These are phyloP conservation scores for Hibiscus mutabilis DNA, from an alignment of 345 rosid species.

Conservation along the genomic window DNA sequence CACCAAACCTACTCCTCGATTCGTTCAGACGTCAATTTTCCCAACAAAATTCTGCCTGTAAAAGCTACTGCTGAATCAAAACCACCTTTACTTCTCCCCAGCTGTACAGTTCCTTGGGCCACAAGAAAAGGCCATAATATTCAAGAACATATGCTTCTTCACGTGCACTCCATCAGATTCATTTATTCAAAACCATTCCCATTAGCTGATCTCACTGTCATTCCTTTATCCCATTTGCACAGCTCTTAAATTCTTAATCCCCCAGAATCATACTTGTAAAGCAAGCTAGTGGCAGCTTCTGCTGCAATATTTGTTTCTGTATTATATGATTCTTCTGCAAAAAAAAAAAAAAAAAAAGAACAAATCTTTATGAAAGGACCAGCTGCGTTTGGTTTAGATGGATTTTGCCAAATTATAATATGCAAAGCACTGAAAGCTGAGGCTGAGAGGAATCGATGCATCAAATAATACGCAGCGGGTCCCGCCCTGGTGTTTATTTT, in stretches of 20 bases:
- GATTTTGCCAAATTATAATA: background rate
- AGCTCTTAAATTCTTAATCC: conserved; percentile 4
- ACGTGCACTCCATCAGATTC: conserved; percentile 6
- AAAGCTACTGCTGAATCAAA: conserved; percentile 1
- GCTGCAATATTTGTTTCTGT: background rate
- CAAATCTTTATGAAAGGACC: background rate
- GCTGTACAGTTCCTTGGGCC: conserved; percentile 5
- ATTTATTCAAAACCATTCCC: background rate
- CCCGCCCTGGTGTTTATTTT: background rate
- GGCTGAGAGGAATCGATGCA: background rate
- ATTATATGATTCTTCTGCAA: background rate
- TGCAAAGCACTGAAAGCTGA: background rate
- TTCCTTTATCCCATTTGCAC: conserved; percentile 20
- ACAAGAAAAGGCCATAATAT: background rate
- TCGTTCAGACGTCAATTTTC: background rate
- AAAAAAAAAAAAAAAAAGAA: background rate
- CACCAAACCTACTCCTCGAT: background rate
- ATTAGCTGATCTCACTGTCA: conserved; percentile 15
- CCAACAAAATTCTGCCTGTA: background rate
- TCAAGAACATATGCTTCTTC: conserved; percentile 15
- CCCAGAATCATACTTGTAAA: background rate
- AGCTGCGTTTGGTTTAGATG: too few relatives aligned
- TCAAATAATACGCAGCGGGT: background rate
- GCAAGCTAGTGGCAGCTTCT: conserved; percentile 2
- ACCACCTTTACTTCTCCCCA: background rate